Conservation (phyloP, 805 yeast genomes). For the Starmerella sirachaensis region DNA sequence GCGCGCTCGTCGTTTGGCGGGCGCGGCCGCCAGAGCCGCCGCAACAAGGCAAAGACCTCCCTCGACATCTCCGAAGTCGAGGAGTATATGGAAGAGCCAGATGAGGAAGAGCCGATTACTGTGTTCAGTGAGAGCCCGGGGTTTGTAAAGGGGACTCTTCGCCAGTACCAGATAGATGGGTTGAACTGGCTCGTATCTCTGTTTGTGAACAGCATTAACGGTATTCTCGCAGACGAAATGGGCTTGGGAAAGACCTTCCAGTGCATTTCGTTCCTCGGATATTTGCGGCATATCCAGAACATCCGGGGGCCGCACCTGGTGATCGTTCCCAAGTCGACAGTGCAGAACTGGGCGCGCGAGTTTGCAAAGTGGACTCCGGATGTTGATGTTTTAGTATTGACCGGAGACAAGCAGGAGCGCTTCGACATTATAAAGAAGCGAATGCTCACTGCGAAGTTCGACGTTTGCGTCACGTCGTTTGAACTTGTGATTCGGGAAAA, state of each 20-base stretch:
- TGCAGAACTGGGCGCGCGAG: slow-evolving; percentile 94
- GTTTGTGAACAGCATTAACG: slow-evolving; percentile 75
- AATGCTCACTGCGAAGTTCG: slow-evolving; percentile 64
- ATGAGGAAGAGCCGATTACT: slow-evolving; percentile 35
- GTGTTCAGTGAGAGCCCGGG: slow-evolving; percentile 74
- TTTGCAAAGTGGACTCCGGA: slow-evolving; percentile 93
- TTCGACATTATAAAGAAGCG: slow-evolving; percentile 43
- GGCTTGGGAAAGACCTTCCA: slow-evolving; percentile 94
- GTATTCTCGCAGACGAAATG: slow-evolving; percentile 96
- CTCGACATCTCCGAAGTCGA: slow-evolving; percentile 32
- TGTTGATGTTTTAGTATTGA: slow-evolving; percentile 68
- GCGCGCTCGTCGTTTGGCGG: slow-evolving; percentile 33
- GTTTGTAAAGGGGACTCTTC: slow-evolving; percentile 56
- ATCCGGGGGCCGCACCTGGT: slow-evolving; percentile 84
- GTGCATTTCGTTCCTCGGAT: slow-evolving; percentile 85
- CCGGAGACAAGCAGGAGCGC: slow-evolving; percentile 78
- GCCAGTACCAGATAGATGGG: slow-evolving; percentile 92
- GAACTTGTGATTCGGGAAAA: slow-evolving; percentile 91
- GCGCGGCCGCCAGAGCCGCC: slow-evolving; percentile 18
- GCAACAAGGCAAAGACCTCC: slow-evolving; percentile 8
- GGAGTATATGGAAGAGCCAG: slow-evolving; percentile 24
- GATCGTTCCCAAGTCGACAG: slow-evolving; percentile 88
- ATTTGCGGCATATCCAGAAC: slow-evolving; percentile 59
- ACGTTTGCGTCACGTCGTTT: slow-evolving; percentile 79
- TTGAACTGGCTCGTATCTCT: slow-evolving; percentile 85